phyloP scores from a whole-genome alignment of 2,329 filamentous ascomycete species.

The Claviceps spartinae region DNA sequence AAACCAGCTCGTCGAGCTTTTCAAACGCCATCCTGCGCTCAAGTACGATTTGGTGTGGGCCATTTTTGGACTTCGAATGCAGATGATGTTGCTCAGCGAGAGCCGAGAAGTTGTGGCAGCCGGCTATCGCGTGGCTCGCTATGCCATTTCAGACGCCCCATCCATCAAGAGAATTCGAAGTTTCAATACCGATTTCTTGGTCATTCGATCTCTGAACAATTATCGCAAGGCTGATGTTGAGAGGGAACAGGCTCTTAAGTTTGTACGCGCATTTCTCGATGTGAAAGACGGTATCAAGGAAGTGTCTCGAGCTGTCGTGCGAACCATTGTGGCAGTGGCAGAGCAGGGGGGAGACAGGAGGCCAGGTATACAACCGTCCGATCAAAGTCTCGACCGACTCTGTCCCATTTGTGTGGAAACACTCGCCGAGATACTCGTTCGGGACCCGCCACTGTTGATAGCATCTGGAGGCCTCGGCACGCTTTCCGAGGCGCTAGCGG shows the following conservation, averaged over 20 bases:
- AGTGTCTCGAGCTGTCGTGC: conserved; percentile 72
- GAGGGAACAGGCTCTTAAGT: conserved; percentile 91
- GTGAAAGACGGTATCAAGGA: conserved; percentile 86
- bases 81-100: conserved; percentile 90
- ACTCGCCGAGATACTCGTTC: conserved; percentile 77
- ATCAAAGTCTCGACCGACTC: conserved; percentile 72
- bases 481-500: conserved; percentile 81
- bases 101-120: conserved; percentile 92
- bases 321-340: conserved; percentile 82
- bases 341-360: conserved; percentile 79
- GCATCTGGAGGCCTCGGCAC: conserved; percentile 73
- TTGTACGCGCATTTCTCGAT: conserved; percentile 86
- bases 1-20: conserved; percentile 89
- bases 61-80: conserved; percentile 83
- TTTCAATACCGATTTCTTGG: conserved; percentile 83
- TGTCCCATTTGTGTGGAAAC: conserved; percentile 88
- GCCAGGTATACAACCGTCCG: conserved; percentile 51
- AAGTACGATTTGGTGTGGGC: conserved; percentile 97
- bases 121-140: conserved; percentile 83
- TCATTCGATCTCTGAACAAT: conserved; percentile 82
- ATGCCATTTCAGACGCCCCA: conserved; percentile 82
- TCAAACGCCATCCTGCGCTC: conserved; percentile 80
- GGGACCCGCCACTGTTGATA: conserved; percentile 68
- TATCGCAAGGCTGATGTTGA: conserved; percentile 96
- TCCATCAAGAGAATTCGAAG: conserved; percentile 80